Evolutionary conservation across 495 filamentous ascomycete genomes (phyloP).

Genomic region (Podospora anserina): DNA sequence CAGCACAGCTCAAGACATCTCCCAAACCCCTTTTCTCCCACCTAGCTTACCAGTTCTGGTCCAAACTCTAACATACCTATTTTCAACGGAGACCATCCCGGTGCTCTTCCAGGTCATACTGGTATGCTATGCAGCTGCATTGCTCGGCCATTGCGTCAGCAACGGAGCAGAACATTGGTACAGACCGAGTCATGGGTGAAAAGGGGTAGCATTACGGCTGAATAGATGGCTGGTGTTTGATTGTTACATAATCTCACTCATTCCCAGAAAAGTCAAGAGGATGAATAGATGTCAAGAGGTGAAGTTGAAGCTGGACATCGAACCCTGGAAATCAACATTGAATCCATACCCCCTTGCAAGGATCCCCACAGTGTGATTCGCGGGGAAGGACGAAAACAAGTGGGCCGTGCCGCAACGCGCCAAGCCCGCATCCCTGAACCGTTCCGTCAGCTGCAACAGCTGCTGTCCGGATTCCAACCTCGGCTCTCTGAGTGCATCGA

Average conservation of each 20-base stretch:
- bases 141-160: slow-evolving; percentile 4
- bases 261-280: background rate
- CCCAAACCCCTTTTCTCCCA: background rate
- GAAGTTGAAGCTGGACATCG: background rate
- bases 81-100: background rate
- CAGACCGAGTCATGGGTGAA: background rate
- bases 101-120: background rate
- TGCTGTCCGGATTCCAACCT: slow-evolving; percentile 16
- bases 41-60: background rate
- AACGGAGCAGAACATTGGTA: background rate
- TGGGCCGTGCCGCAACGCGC: background rate
- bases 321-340: background rate
- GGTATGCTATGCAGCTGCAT: background rate
- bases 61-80: background rate
- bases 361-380: background rate
- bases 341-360: background rate
- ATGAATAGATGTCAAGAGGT: background rate
- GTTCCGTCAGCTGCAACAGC: slow-evolving; percentile 2
- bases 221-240: background rate
- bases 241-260: background rate
- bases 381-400: background rate
- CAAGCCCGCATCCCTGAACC: background rate
- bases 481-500: slow-evolving; percentile 14
- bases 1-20: background rate
- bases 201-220: background rate